Percentiles rank a stretch among this genome's conserved stretches.
Conservation (phyloP, 2,329 filamentous ascomycete genomes). For the Arachnomyces sp. region DNA sequence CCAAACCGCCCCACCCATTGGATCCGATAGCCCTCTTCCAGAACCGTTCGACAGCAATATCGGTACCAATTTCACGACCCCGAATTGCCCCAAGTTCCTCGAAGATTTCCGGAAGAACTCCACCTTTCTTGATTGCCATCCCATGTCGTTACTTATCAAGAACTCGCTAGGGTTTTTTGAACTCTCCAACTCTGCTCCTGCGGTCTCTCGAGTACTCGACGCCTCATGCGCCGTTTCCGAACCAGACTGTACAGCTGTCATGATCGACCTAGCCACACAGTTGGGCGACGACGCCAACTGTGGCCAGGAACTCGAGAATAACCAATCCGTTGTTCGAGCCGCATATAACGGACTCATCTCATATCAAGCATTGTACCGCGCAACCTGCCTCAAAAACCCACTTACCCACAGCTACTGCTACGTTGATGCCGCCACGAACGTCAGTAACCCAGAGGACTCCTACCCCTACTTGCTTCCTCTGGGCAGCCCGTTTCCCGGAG, state of each 20-base stretch:
- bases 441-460: slow-evolving; percentile 58
- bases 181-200: slow-evolving; percentile 59
- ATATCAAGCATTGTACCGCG: slow-evolving; percentile 70
- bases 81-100: slow-evolving; percentile 50
- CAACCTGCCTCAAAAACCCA: slow-evolving; percentile 67
- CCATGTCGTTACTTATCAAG: slow-evolving; percentile 76
- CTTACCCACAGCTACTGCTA: slow-evolving; percentile 64
- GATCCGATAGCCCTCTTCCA: slow-evolving; percentile 39
- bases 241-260: slow-evolving; percentile 55
- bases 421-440: slow-evolving; percentile 73
- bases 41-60: slow-evolving; percentile 59
- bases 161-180: slow-evolving; percentile 80
- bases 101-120: slow-evolving; percentile 55
- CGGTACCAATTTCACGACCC: slow-evolving; percentile 52
- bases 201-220: slow-evolving; percentile 70
- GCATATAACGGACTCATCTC: slow-evolving; percentile 67
- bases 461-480: slow-evolving; percentile 83
- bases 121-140: slow-evolving; percentile 66
- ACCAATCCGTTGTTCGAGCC: slow-evolving; percentile 63
- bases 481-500: slow-evolving; percentile 60
- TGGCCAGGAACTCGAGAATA: slow-evolving; percentile 56
- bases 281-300: slow-evolving; percentile 59
- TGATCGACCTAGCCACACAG: slow-evolving; percentile 56
- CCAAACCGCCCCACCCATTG: slow-evolving; percentile 1
- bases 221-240: slow-evolving; percentile 64